Evolutionary conservation across 345 rosid species (phyloP).

Genomic region (Garcia nutans): DNA sequence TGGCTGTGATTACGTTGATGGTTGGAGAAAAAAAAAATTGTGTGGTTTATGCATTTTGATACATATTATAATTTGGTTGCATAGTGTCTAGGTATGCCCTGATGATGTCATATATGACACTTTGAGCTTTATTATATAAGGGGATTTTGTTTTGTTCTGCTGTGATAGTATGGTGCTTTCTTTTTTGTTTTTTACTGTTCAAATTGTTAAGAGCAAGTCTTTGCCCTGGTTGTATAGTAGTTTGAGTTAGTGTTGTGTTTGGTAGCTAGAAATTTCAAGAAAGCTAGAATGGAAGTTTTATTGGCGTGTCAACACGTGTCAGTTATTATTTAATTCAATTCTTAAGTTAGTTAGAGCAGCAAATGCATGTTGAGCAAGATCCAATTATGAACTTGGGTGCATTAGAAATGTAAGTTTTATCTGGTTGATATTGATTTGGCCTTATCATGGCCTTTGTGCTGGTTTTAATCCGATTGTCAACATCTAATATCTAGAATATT

Average conservation of each 20-base stretch:
- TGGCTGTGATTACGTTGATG: background rate
- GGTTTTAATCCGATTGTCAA: background rate
- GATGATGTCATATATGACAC: background rate
- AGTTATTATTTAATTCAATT: background rate
- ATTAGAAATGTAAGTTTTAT: background rate
- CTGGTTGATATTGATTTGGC: background rate
- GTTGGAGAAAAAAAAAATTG: background rate
- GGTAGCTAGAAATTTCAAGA: conserved; percentile 1
- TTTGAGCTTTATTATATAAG: background rate
- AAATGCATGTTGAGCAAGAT: background rate
- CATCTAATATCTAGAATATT: background rate
- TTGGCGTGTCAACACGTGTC: background rate
- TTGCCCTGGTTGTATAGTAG: background rate
- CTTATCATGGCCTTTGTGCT: background rate
- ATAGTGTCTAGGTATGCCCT: background rate
- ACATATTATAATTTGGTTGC: background rate
- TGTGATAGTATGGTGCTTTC: background rate
- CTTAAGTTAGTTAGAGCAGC: background rate
- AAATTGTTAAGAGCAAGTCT: background rate
- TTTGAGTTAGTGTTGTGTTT: conserved; percentile 8
- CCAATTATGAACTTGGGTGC: background rate
- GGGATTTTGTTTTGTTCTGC: background rate
- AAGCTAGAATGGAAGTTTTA: background rate
- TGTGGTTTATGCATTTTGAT: background rate
- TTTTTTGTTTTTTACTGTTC: background rate